Evolutionary conservation across 2,329 filamentous ascomycete species (phyloP), one percentile per base, ranked within the genome.

Genomic region (Pseudogymnoascus sp.): DNA sequence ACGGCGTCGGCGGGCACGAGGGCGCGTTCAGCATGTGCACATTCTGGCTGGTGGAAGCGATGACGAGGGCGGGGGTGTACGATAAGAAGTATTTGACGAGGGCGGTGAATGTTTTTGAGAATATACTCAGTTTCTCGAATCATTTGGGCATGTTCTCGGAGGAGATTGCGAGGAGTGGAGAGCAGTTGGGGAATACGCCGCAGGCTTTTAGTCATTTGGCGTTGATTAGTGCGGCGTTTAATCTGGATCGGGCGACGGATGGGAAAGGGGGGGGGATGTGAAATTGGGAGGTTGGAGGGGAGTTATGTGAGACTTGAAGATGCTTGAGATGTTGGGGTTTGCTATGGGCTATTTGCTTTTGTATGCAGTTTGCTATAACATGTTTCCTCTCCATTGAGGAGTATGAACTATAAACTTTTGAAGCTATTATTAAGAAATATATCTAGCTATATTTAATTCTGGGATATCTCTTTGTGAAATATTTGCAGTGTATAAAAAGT

Each of bases 11-110:
- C 38, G 89, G 89, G 16, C 80, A 82, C 61, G 89, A 92, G 74
- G 89, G 89, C 21, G 88, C 88, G 19, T 92, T 92, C 72, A 86
- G 82, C 70, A 91, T 92, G 88, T 91, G 88, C 71, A 92, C 88
- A 0, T 92, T 92, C 73, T 92, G 89, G 89, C 82, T 91, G 0
- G 87, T 92, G 11, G 89, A 92, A 74, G 88, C 89, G 24, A 81
- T 92, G 75, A 90, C 88, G 31, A 81, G 89, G 33, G 88, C 88
- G 67, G 77, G 82, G 68, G 76, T 80, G 59, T 87, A 88, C 72
- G 85, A 89, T 67, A 77, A 78, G n/a, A 86, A 83, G 66, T 89
- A 89, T 68, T 76, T 87, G 19, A 73, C 78, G 11, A 78, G 80
- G 10, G 84, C 89, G 6, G 80, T 89, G 67, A 87, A 83, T 67